Percentiles rank a stretch among this genome's conserved stretches.
Evolutionary conservation across 78 protist genomes (phyloP).

Genomic region (Cavenderia fasciculata): DNA sequence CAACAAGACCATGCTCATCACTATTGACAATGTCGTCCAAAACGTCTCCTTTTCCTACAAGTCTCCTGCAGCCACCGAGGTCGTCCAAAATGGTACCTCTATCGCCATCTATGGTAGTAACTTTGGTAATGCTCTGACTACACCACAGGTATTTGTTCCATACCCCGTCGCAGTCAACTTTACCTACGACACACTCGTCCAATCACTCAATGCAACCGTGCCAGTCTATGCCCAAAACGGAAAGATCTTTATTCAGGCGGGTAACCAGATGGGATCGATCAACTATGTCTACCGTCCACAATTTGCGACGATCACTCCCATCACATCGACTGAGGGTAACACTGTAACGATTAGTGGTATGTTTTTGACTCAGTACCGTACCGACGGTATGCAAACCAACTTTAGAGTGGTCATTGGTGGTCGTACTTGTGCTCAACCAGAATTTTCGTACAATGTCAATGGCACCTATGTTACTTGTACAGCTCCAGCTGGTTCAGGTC

Average conservation of each 20-base stretch:
- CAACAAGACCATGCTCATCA: background rate
- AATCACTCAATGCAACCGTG: background rate
- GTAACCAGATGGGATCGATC: background rate
- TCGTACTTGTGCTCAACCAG: background rate
- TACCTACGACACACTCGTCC: background rate
- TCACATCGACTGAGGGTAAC: background rate
- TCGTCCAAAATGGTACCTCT: background rate
- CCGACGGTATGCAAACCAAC: background rate
- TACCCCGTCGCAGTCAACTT: background rate
- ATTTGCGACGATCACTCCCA: background rate
- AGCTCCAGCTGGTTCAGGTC: background rate
- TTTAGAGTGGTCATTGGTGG: background rate
- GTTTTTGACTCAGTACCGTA: background rate
- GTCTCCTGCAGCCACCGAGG: background rate
- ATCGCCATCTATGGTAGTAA: background rate
- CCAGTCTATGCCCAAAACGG: constrained; percentile 24
- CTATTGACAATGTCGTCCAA: background rate
- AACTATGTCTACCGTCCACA: background rate
- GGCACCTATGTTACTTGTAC: background rate
- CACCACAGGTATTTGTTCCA: constrained; percentile 2
- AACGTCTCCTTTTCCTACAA: constrained; percentile 3
- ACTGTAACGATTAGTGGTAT: background rate
- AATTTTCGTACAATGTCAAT: background rate
- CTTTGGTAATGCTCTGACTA: background rate
- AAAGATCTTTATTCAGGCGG: background rate